Percentiles rank a stretch among this genome's conserved stretches.
Conservation (phyloP, 176 grass and related monocot genomes). For the Carex cristatella region DNA sequence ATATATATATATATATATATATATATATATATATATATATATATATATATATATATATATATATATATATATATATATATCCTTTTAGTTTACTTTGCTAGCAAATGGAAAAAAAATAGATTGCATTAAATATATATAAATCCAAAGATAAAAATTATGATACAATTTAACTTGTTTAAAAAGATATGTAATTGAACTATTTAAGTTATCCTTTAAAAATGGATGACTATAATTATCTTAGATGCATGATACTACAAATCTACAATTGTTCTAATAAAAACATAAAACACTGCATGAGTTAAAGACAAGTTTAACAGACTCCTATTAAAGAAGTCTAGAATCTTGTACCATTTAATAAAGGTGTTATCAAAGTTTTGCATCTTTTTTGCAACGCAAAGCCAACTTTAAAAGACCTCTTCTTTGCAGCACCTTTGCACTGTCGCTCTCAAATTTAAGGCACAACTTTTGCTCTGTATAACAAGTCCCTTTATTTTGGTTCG, state of each 20-base stretch:
- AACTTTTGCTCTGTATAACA: slow-evolving; percentile 21
- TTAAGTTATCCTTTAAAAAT: neutral
- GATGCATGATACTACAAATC: neutral
- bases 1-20: neutral
- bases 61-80: neutral
- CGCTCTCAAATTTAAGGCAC: neutral
- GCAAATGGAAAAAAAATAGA: neutral
- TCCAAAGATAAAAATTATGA: too few relatives aligned
- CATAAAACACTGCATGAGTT: neutral
- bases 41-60: neutral
- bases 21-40: neutral
- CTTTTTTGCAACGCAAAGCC: slow-evolving; percentile 13
- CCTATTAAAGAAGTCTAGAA: slow-evolving; percentile 5
- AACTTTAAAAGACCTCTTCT: slow-evolving; percentile 22
- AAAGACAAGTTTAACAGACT: slow-evolving; percentile 18
- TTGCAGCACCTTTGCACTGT: slow-evolving; percentile 21
- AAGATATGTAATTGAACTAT: too few relatives aligned
- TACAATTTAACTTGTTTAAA: too few relatives aligned
- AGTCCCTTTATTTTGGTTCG: neutral
- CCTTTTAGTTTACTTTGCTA: neutral
- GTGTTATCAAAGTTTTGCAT: slow-evolving; percentile 13
- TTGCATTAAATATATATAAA: too few relatives aligned
- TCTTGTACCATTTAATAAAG: slow-evolving; percentile 13
- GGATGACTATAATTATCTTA: neutral
- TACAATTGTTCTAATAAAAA: neutral